Evolutionary conservation across 352 stramenopile genomes (phyloP), one percentile per base, ranked within the genome.

Genomic region (Phytophthora podocarpi): DNA sequence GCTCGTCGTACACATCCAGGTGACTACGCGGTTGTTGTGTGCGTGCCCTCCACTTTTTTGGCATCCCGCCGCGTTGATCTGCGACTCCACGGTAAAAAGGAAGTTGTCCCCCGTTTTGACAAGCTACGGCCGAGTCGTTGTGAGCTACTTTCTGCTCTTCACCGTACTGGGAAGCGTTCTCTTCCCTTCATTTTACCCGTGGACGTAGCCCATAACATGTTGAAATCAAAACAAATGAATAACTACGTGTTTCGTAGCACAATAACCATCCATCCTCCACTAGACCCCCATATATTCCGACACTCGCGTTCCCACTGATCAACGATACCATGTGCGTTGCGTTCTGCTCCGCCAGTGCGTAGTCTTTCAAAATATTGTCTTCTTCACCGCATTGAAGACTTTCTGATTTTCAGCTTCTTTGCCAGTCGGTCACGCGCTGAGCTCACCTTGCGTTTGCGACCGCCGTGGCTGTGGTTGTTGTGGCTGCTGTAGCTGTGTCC

Each of bases 1-100:
- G 31, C 64, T 93, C 3, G 72, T 94, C 5, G 80, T 93, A 18
- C 88, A 96, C 54, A 94, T 96, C 34, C 88, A 95, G 70, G 87
- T 95, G 20, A 85, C 82, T 2, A 96, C 88, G n/a, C 76, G 88
- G 20, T 70, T 96, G 20, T 43, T 96, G 39, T 74, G 72, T 4
- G 82, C 86, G 5, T 94, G 82, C 34, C 88, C 88, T 50, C 72
- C 87, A 32, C 56, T 96, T 8, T 95, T 93, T 59, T 96, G 88
- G 88, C 70, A 80, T 9, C 80, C 85, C 15, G 82, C 78, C 2
- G 58, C 70, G 18, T 24, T 84, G 26, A 34, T 67, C 21, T 67
- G 23, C 48, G 16, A 35, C 13, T 24, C 30, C 0, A 41, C 28
- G n/a, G 23, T 47, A 12, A 67, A 46, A 34, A 49, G 20, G 15